phyloP scores from a whole-genome alignment of 768 basidiomycete genomes.

The Kockovaella imperatae region DNA sequence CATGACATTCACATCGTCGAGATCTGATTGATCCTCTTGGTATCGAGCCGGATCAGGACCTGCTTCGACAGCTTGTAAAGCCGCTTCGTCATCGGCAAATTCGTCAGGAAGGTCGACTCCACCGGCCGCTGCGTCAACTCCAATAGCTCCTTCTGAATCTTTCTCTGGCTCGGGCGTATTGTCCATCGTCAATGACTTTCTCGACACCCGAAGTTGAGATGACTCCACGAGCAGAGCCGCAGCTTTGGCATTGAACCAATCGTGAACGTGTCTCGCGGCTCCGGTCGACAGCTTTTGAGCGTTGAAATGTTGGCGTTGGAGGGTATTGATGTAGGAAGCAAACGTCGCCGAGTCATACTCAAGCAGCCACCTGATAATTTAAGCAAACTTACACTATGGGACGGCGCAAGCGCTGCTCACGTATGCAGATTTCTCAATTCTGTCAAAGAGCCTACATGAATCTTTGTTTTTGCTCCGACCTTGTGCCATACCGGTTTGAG shows the following conservation, averaged over 20 bases:
- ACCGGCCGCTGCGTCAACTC: conserved; percentile 5
- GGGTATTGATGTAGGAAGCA: conserved; percentile 80
- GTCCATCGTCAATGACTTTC: conserved; percentile 25
- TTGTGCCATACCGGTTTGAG: conserved; percentile 95
- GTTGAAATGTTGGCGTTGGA: conserved; percentile 58
- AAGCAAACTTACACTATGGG: background rate
- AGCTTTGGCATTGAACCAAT: conserved; percentile 77
- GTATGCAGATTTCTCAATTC: conserved; percentile 72
- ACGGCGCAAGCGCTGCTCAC: conserved; percentile 49
- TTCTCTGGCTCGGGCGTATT: conserved; percentile 23
- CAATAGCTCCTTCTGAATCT: conserved; percentile 1
- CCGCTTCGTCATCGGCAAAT: conserved; percentile 55
- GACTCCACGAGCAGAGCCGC: conserved; percentile 61
- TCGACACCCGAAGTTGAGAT: conserved; percentile 32
- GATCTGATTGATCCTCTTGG: background rate
- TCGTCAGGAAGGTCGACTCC: conserved; percentile 38
- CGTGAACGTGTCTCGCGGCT: conserved; percentile 29
- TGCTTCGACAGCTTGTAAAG: conserved; percentile 35
- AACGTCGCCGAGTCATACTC: conserved; percentile 87
- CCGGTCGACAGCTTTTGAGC: conserved; percentile 43
- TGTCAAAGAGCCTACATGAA: conserved; percentile 79
- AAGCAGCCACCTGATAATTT: conserved; percentile 60
- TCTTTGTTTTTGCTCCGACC: conserved; percentile 84
- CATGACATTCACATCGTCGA: conserved; percentile 36
- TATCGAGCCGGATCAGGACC: conserved; percentile 1